Conservation (phyloP, 1,284 basidiomycete species). For the Tylopilus sp. region DNA sequence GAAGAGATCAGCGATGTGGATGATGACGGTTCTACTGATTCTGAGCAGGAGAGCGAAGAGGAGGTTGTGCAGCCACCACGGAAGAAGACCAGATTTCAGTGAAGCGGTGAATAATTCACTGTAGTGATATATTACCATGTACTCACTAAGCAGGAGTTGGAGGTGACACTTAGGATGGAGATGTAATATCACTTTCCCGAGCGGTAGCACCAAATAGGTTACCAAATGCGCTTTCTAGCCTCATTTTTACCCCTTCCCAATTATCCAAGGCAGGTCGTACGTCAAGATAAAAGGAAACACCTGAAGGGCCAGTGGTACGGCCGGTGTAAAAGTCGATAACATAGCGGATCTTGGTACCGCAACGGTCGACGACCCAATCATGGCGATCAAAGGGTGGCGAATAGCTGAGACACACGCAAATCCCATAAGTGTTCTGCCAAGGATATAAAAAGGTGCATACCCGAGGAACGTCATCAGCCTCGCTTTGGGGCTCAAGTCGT, state of each 20-base stretch:
- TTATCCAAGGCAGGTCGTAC: conserved; percentile 89
- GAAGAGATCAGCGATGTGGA: conserved; percentile 61
- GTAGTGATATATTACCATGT: conserved; percentile 11
- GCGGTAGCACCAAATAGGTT: conserved; percentile 35
- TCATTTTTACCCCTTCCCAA: conserved; percentile 85
- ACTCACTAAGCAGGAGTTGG: conserved; percentile 5
- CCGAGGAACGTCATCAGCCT: conserved; percentile 80
- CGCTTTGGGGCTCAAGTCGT: conserved; percentile 75
- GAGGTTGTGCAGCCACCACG: conserved; percentile 33
- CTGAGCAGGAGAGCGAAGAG: conserved; percentile 40
- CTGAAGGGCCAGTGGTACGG: conserved; percentile 43
- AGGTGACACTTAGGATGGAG: conserved; percentile 17
- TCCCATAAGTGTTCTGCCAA: background rate
- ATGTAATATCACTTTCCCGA: conserved; percentile 15
- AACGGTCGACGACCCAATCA: conserved; percentile 95
- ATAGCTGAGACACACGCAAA: conserved; percentile 53
- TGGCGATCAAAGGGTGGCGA: conserved; percentile 94
- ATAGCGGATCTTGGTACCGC: conserved; percentile 84
- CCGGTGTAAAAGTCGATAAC: conserved; percentile 99
- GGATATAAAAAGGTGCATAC: conserved; percentile 46
- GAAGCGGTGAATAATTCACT: conserved; percentile 33
- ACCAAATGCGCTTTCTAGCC: conserved; percentile 48
- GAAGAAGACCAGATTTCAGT: conserved; percentile 37
- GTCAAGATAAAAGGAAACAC: conserved; percentile 85
- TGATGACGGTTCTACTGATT: conserved; percentile 42